These are phyloP conservation scores for Phyllosticta citriasiana DNA, from an alignment of 2,329 filamentous ascomycete genomes.

Conservation along the genomic window DNA sequence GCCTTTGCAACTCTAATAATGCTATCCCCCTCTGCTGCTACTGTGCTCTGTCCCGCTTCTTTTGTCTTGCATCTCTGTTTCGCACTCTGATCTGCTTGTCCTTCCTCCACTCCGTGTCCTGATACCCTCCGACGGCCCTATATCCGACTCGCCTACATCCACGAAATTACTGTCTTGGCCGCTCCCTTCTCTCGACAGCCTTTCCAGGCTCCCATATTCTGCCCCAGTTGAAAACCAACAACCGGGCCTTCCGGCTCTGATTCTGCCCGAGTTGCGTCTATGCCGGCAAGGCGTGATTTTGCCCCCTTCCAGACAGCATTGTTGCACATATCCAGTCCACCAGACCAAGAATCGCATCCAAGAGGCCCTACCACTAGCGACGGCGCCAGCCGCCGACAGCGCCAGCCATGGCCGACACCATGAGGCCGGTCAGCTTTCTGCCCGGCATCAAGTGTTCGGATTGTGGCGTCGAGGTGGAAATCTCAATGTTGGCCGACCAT, in stretches of 20 bases:
- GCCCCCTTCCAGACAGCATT: neutral
- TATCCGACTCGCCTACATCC: neutral
- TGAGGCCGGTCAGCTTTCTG: slow-evolving; percentile 22
- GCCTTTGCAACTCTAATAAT: neutral
- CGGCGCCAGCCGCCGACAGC: neutral
- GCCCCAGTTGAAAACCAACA: neutral
- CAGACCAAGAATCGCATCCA: neutral
- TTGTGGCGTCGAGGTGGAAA: slow-evolving; percentile 56
- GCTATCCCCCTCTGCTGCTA: neutral
- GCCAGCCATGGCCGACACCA: slow-evolving; percentile 12
- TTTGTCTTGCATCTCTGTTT: neutral
- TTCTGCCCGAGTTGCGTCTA: neutral
- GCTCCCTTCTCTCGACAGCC: neutral
- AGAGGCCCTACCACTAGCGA: neutral
- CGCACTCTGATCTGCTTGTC: neutral
- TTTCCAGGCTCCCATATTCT: neutral
- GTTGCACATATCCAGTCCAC: neutral
- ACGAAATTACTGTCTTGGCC: neutral
- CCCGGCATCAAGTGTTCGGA: slow-evolving; percentile 31
- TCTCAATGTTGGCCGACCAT: slow-evolving; percentile 79
- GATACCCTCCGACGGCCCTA: neutral
- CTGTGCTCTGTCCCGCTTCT: neutral
- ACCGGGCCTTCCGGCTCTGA: neutral
- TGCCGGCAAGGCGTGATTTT: neutral
- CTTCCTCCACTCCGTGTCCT: neutral